Evolutionary conservation across 192 early-diverging fungal species (phyloP).

Genomic region (Coemansia sp.): DNA sequence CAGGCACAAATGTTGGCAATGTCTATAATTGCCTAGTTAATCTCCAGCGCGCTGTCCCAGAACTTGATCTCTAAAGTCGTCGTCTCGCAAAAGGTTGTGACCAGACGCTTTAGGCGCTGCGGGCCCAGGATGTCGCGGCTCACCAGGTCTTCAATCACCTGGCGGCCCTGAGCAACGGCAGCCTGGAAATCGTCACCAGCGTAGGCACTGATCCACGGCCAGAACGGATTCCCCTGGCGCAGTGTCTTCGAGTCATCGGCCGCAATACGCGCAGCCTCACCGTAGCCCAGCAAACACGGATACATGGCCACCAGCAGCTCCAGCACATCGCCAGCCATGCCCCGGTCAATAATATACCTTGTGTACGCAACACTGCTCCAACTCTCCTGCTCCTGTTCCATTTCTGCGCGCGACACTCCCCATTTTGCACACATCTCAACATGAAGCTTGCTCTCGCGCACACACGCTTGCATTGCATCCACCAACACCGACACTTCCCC

Average conservation of each 20-base stretch:
- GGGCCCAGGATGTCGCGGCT: slow-evolving; percentile 43
- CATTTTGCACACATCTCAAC: slow-evolving; percentile 70
- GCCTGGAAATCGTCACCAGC: slow-evolving; percentile 65
- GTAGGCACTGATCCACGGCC: slow-evolving; percentile 79
- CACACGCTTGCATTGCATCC: slow-evolving; percentile 65
- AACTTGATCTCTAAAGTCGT: slow-evolving; percentile 72
- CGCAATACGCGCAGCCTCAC: slow-evolving; percentile 67
- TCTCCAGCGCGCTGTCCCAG: slow-evolving; percentile 59
- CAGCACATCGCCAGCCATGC: slow-evolving; percentile 66
- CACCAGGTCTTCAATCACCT: slow-evolving; percentile 35
- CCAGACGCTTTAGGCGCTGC: slow-evolving; percentile 60
- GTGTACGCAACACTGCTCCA: slow-evolving; percentile 81
- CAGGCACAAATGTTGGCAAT: no score
- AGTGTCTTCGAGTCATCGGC: slow-evolving; percentile 67
- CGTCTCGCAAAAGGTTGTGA: slow-evolving; percentile 68
- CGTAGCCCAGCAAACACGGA: slow-evolving; percentile 83
- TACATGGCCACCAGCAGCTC: slow-evolving; percentile 82
- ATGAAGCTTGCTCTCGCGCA: slow-evolving; percentile 67
- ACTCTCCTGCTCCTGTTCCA: slow-evolving; percentile 69
- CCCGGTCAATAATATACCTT: slow-evolving; percentile 77
- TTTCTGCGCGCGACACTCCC: slow-evolving; percentile 70
- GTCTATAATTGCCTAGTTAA: neutral
- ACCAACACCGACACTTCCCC: slow-evolving; percentile 61
- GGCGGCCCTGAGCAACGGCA: slow-evolving; percentile 60
- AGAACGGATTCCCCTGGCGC: slow-evolving; percentile 75